phyloP scores from a whole-genome alignment of 768 basidiomycete species.

The Coprinellus micaceus region DNA sequence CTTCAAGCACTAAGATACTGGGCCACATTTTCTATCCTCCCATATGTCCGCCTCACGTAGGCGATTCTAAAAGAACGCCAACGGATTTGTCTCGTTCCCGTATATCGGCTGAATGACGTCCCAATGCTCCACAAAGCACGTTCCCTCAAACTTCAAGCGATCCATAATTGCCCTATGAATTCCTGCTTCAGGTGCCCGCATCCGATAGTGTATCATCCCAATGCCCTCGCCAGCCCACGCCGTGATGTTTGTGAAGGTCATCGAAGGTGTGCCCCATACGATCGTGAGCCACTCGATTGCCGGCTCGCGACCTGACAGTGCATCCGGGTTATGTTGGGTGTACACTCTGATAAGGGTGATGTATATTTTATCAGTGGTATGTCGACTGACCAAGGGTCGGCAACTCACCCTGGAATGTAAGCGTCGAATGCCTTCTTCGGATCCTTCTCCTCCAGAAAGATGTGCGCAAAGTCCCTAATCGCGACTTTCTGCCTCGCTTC shows the following conservation, averaged over 20 bases:
- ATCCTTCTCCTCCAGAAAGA: constrained; percentile 8
- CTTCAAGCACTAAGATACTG: no score
- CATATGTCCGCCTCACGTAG: no score
- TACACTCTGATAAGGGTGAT: constrained; percentile 1
- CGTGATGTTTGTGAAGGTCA: constrained; percentile 1
- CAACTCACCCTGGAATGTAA: constrained; percentile 7
- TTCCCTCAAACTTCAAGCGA: constrained; percentile 1
- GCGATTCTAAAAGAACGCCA: constrained; percentile 10
- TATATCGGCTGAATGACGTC: constrained; percentile 6
- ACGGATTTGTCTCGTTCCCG: constrained; percentile 9
- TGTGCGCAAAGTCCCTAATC: constrained; percentile 6
- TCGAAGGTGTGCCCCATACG: not conserved
- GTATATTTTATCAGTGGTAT: no score
- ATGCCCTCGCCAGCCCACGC: constrained; percentile 8
- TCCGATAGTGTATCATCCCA: constrained; percentile 5
- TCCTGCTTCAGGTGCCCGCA: not conserved
- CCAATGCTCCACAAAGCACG: constrained; percentile 10
- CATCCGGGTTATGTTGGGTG: constrained; percentile 9
- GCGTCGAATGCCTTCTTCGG: constrained; percentile 6
- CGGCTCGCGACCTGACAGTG: constrained; percentile 6
- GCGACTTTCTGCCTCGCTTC: not conserved
- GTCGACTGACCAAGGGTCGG: no score
- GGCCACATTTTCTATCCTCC: no score
- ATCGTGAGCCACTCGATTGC: constrained; percentile 3
- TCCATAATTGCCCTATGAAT: not conserved